Percentiles rank a stretch among this genome's conserved stretches.
Evolutionary conservation across 495 filamentous ascomycete species (phyloP).

Genomic region (Penicillium herquei): DNA sequence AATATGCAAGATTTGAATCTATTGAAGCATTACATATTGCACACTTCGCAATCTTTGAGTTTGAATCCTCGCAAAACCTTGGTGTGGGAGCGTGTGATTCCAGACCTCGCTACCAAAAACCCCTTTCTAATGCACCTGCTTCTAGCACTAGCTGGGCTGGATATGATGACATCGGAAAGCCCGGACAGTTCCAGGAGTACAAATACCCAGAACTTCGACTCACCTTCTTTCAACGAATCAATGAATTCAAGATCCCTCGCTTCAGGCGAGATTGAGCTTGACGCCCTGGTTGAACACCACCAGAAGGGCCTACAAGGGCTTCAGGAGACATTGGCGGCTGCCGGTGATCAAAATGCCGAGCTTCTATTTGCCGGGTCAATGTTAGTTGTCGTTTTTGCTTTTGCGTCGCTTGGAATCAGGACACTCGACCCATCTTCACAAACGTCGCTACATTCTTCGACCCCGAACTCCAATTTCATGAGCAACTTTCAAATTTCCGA

Average conservation of each 20-base stretch:
- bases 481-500: neutral
- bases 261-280: constrained; percentile 1
- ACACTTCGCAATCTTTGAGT: constrained; percentile 23
- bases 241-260: neutral
- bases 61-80: constrained; percentile 10
- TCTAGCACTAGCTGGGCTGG: constrained; percentile 24
- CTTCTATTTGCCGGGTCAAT: constrained; percentile 19
- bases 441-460: neutral
- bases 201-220: neutral
- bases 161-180: constrained; percentile 7
- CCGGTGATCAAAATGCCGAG: constrained; percentile 11
- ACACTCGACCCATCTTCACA: constrained; percentile 5
- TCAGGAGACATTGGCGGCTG: constrained; percentile 12
- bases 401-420: constrained; percentile 19
- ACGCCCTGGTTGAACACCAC: constrained; percentile 21
- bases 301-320: constrained; percentile 25
- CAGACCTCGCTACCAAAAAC: constrained; percentile 12
- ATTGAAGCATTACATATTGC: constrained; percentile 18
- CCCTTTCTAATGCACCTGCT: constrained; percentile 17
- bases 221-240: neutral
- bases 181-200: neutral
- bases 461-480: neutral
- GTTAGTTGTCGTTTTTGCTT: constrained; percentile 22
- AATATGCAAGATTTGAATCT: constrained; percentile 27
- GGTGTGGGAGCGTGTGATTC: constrained; percentile 24